Conservation (phyloP, 2,329 filamentous ascomycete genomes). For the Leptographium galeiforme region DNA sequence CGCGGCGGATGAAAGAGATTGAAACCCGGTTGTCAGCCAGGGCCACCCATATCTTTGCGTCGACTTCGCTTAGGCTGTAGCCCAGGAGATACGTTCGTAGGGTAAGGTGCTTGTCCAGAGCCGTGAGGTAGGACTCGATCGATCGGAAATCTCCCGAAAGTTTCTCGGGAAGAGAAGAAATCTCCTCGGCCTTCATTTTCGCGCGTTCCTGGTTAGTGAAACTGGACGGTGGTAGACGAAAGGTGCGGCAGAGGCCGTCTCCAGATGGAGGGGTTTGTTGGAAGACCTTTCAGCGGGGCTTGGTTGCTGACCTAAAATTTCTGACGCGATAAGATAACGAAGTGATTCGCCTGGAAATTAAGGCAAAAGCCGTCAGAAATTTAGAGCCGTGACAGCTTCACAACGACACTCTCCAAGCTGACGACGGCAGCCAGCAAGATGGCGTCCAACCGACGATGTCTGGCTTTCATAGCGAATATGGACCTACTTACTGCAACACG, state of each 20-base stretch:
- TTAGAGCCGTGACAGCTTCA: neutral
- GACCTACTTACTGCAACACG: conserved; percentile 28
- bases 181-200: conserved; percentile 42
- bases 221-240: no score
- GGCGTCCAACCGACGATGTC: conserved; percentile 38
- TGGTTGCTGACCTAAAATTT: neutral
- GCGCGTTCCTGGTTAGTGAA: neutral
- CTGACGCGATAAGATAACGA: conserved; percentile 11
- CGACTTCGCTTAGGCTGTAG: conserved; percentile 62
- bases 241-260: no score
- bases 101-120: conserved; percentile 76
- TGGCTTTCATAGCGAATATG: conserved; percentile 40
- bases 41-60: conserved; percentile 72
- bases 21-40: conserved; percentile 78
- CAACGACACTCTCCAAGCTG: neutral
- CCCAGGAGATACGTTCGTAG: conserved; percentile 78
- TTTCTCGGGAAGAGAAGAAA: conserved; percentile 34
- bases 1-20: conserved; percentile 67
- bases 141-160: conserved; percentile 64
- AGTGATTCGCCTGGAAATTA: neutral
- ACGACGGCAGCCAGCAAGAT: conserved; percentile 19
- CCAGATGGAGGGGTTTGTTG: neutral
- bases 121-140: conserved; percentile 58
- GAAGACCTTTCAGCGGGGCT: neutral
- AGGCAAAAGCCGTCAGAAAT: conserved; percentile 9